phyloP scores from a whole-genome alignment of 768 basidiomycete species.

The Filobasidium floriforme region DNA sequence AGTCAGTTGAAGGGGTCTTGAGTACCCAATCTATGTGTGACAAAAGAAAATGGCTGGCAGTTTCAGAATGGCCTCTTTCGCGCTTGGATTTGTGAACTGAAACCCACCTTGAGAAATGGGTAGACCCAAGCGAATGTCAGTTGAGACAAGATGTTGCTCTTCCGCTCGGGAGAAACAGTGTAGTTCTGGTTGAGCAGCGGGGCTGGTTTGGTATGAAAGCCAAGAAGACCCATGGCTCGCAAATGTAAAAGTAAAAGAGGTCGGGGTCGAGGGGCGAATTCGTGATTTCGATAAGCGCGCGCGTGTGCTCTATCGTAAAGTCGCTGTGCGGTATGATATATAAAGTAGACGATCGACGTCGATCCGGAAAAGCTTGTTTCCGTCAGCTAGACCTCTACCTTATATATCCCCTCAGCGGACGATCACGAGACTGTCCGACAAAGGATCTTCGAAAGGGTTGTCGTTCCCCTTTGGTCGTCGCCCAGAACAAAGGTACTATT shows the following conservation, averaged over 20 bases:
- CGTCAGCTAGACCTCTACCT: too few species aligned
- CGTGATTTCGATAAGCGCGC: background rate
- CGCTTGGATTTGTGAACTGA: background rate
- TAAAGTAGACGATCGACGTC: too few species aligned
- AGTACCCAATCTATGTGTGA: constrained; percentile 17
- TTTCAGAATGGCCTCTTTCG: background rate
- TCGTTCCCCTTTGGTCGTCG: too few species aligned
- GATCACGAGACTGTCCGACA: too few species aligned
- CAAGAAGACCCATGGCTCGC: background rate
- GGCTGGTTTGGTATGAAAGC: background rate
- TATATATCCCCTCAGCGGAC: too few species aligned
- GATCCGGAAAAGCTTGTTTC: too few species aligned
- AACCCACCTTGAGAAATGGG: constrained; percentile 17
- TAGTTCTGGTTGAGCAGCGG: background rate
- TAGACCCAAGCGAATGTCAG: constrained; percentile 21
- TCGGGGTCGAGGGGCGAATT: background rate
- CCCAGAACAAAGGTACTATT: too few species aligned
- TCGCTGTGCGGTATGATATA: too few species aligned
- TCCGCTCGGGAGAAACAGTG: constrained; percentile 7
- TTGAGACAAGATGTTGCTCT: constrained; percentile 7
- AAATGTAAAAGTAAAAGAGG: background rate
- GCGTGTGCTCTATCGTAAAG: too few species aligned
- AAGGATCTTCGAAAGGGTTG: too few species aligned
- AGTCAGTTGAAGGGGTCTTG: constrained; percentile 13
- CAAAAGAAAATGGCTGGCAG: background rate